phyloP scores from a whole-genome alignment of 495 filamentous ascomycete species.

The Xylaria flabelliformis region DNA sequence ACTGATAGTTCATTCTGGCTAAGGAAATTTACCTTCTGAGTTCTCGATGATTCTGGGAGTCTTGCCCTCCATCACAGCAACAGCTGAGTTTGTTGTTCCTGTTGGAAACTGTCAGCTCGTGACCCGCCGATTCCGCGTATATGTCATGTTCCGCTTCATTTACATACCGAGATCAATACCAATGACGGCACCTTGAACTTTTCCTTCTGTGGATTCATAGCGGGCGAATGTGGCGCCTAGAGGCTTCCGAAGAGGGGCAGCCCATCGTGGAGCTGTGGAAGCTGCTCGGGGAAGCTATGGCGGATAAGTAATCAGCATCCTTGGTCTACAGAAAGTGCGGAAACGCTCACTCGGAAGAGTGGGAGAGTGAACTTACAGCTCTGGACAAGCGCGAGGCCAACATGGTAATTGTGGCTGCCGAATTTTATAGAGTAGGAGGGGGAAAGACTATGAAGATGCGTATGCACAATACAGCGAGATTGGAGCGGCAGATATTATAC shows the following conservation, averaged over 20 bases:
- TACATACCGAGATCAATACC: conserved; percentile 98
- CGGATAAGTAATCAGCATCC: conserved; percentile 32
- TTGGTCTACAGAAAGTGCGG: conserved; percentile 32
- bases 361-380: conserved; percentile 68
- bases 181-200: conserved; percentile 94
- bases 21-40: conserved; percentile 73
- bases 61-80: conserved; percentile 98
- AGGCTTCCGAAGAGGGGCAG: conserved; percentile 58
- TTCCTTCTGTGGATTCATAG: conserved; percentile 83
- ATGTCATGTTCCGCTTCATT: not conserved
- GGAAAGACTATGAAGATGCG: conserved; percentile 34
- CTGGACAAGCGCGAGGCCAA: conserved; percentile 67
- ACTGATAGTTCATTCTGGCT: not conserved
- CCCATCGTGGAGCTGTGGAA: conserved; percentile 64
- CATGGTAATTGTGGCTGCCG: conserved; percentile 61
- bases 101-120: conserved; percentile 27
- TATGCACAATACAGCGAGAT: not conserved
- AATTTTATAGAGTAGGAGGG: conserved; percentile 26
- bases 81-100: conserved; percentile 98
- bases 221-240: conserved; percentile 58
- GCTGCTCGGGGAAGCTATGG: conserved; percentile 71
- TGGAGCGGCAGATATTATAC: conserved; percentile 4
- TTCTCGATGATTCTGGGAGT: conserved; percentile 96
- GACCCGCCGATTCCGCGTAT: not conserved
- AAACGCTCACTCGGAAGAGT: conserved; percentile 7